Evolutionary conservation across 1,284 basidiomycete genomes (phyloP).

Genomic region (Malassezia yamatoensis): DNA sequence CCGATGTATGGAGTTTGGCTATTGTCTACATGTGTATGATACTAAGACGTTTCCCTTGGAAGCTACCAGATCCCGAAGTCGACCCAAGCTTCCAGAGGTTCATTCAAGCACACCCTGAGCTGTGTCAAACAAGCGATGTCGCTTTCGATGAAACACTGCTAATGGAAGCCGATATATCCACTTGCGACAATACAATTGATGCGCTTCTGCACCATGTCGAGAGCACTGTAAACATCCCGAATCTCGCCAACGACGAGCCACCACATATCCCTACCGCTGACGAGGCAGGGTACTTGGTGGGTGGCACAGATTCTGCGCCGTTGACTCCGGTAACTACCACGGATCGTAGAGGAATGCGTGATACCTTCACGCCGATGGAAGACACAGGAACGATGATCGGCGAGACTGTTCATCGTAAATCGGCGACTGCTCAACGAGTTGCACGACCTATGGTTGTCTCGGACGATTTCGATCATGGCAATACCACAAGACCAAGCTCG

Average conservation of each 20-base stretch:
- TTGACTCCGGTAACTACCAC: constrained; percentile 7
- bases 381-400: neutral
- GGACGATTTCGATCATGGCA: neutral
- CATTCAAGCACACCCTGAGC: constrained; percentile 79
- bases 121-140: constrained; percentile 51
- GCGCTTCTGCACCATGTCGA: neutral
- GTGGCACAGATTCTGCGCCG: neutral
- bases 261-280: constrained; percentile 2
- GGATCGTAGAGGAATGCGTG: neutral
- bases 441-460: neutral
- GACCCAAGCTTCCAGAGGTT: constrained; percentile 86
- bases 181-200: neutral
- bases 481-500: neutral
- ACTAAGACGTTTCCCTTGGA: constrained; percentile 95
- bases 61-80: constrained; percentile 85
- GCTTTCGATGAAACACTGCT: neutral
- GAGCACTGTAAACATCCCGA: neutral
- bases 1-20: constrained; percentile 95
- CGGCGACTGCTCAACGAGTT: neutral
- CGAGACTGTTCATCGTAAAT: neutral
- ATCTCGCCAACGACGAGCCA: constrained; percentile 2
- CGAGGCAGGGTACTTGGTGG: constrained; percentile 13
- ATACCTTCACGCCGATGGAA: neutral
- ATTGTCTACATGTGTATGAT: constrained; percentile 99
- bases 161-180: neutral